Conservation (phyloP, 2,329 filamentous ascomycete genomes). For the Ceratocystis eucalypticola region DNA sequence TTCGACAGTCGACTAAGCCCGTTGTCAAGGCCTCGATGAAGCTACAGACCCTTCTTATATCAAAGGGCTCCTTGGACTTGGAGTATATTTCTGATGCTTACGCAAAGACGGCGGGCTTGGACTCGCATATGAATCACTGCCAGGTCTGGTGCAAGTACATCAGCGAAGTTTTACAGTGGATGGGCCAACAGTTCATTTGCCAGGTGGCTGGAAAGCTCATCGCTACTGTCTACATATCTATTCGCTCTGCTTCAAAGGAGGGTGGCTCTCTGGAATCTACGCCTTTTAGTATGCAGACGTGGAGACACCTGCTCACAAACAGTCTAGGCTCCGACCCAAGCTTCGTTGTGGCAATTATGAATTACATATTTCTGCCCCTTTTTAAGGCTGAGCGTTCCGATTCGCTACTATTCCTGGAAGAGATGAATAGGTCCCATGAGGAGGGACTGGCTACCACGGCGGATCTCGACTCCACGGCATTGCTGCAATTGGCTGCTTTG, state of each 20-base stretch:
- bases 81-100: conserved; percentile 35
- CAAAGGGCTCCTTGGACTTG: conserved; percentile 43
- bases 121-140: conserved; percentile 26
- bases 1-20: conserved; percentile 45
- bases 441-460: conserved; percentile 25
- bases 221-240: conserved; percentile 40
- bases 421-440: conserved; percentile 40
- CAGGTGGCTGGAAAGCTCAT: conserved; percentile 48
- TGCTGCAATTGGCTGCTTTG: conserved; percentile 52
- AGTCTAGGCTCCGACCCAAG: conserved; percentile 36
- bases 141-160: conserved; percentile 40
- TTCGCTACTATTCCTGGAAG: conserved; percentile 43
- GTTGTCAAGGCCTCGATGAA: conserved; percentile 58
- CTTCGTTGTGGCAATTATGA: conserved; percentile 49
- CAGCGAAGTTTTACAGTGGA: conserved; percentile 39
- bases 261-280: conserved; percentile 19
- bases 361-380: conserved; percentile 48
- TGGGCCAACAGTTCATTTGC: conserved; percentile 43
- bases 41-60: conserved; percentile 50
- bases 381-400: conserved; percentile 44
- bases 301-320: conserved; percentile 44
- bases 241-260: conserved; percentile 28
- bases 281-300: conserved; percentile 31
- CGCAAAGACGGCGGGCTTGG: conserved; percentile 24
- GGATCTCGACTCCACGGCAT: conserved; percentile 39